Evolutionary conservation across 2,329 filamentous ascomycete species (phyloP).

Genomic region (Fusarium sp.): DNA sequence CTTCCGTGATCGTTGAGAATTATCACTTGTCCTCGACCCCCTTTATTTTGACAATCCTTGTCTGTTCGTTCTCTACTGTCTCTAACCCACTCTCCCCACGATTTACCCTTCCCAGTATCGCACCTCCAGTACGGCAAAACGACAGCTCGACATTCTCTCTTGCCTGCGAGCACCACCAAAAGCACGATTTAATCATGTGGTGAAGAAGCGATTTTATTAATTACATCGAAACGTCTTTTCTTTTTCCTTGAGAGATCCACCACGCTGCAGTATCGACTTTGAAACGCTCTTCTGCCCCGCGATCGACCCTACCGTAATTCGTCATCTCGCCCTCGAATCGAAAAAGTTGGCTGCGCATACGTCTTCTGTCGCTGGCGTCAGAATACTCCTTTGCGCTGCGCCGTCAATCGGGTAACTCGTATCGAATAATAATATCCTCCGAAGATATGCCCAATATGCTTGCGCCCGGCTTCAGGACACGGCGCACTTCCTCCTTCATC

Average conservation of each 20-base stretch:
- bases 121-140: slow-evolving; percentile 8
- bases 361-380: slow-evolving; percentile 41
- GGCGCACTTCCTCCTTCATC: slow-evolving; percentile 57
- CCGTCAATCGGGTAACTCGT: slow-evolving; percentile 3
- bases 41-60: slow-evolving; percentile 39
- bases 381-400: slow-evolving; percentile 23
- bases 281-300: slow-evolving; percentile 16
- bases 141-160: slow-evolving; percentile 27
- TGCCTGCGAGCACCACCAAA: slow-evolving; percentile 8
- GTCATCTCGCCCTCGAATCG: slow-evolving; percentile 24
- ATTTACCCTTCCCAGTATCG: slow-evolving; percentile 6
- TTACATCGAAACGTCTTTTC: slow-evolving; percentile 4
- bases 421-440: slow-evolving; percentile 4
- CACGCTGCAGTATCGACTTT: neutral
- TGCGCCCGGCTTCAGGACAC: slow-evolving; percentile 55
- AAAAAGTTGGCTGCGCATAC: slow-evolving; percentile 25
- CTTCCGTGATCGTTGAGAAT: neutral
- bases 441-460: slow-evolving; percentile 49
- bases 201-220: slow-evolving; percentile 27
- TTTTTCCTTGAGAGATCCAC: slow-evolving; percentile 5
- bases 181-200: slow-evolving; percentile 25
- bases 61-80: slow-evolving; percentile 37
- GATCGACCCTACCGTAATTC: slow-evolving; percentile 27
- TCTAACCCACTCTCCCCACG: slow-evolving; percentile 31
- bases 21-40: neutral